These are phyloP conservation scores for Crithidia brevicula DNA, from an alignment of 208 protist genomes.

Conservation along the genomic window DNA sequence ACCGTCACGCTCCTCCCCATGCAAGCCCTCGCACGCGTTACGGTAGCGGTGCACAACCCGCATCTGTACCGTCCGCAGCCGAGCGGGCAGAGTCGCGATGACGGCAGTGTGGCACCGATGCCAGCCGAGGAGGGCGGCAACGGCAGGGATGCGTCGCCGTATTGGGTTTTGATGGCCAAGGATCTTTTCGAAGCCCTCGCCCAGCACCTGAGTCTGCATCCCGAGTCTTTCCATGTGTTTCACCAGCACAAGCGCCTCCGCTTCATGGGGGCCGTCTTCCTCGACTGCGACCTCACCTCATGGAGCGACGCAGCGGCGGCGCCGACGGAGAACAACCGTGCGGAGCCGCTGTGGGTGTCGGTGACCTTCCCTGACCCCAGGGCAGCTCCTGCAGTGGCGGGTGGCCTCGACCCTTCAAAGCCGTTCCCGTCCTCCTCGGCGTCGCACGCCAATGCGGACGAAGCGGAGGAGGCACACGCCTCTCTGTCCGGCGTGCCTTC, in stretches of 20 bases:
- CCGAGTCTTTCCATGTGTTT: constrained; percentile 61
- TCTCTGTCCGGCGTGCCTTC: constrained; percentile 38
- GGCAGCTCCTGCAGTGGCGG: not conserved
- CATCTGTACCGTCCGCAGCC: constrained; percentile 14
- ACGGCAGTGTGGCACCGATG: not conserved
- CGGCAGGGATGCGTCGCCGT: not conserved
- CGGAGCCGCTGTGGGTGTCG: constrained; percentile 65
- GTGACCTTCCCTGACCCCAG: constrained; percentile 36
- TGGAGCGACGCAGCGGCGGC: not conserved
- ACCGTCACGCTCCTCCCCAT: constrained; percentile 41
- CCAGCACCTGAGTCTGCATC: constrained; percentile 55
- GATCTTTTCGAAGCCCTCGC: constrained; percentile 71
- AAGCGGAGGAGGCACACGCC: constrained; percentile 17
- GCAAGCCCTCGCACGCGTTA: constrained; percentile 27
- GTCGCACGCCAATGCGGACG: constrained; percentile 9
- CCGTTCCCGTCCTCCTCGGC: not conserved
- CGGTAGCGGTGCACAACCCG: constrained; percentile 34
- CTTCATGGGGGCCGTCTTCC: constrained; percentile 60
- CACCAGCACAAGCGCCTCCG: constrained; percentile 62
- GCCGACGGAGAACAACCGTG: constrained; percentile 26
- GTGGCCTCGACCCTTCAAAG: not conserved
- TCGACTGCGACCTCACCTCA: constrained; percentile 45
- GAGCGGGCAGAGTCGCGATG: not conserved
- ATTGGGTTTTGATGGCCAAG: constrained; percentile 56
- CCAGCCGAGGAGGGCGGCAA: not conserved